Evolutionary conservation across 139 green algal genomes (phyloP).

Genomic region (Chlorella sorokiniana): DNA sequence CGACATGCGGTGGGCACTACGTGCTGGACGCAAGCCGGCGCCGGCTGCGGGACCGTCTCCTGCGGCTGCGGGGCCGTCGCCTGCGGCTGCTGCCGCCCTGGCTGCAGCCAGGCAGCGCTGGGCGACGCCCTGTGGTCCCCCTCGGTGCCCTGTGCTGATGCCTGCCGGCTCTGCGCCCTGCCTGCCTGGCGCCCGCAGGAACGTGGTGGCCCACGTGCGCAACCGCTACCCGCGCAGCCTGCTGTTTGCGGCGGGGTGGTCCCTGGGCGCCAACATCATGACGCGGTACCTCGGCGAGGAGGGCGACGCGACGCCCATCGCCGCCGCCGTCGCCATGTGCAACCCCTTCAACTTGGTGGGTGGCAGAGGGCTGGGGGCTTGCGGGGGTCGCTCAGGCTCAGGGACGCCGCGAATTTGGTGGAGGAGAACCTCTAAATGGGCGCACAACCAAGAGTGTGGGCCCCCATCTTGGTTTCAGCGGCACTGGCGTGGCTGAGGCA

Average conservation of each 20-base stretch:
- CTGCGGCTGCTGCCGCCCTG: too few species aligned
- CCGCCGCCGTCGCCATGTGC: constrained; percentile 88
- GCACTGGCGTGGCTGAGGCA: too few species aligned
- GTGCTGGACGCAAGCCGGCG: neutral
- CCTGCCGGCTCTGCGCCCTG: too few species aligned
- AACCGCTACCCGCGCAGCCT: constrained; percentile 51
- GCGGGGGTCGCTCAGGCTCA: neutral
- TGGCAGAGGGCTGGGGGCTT: neutral
- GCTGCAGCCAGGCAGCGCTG: too few species aligned
- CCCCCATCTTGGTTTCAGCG: too few species aligned
- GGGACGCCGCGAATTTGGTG: too few species aligned
- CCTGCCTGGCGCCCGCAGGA: constrained; percentile 41
- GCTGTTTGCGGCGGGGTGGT: constrained; percentile 89
- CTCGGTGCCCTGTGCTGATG: too few species aligned
- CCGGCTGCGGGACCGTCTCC: too few species aligned
- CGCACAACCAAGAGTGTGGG: too few species aligned
- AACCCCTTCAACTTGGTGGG: constrained; percentile 90
- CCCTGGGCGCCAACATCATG: constrained; percentile 93
- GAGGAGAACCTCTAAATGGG: too few species aligned
- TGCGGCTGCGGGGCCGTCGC: too few species aligned
- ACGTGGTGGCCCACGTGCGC: constrained; percentile 64
- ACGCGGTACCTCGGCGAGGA: constrained; percentile 75
- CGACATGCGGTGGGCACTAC: constrained; percentile 72
- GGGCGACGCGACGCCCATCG: constrained; percentile 64
- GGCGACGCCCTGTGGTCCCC: too few species aligned